Conservation (phyloP, 106 monocot genomes). For the Acorus calamus region DNA sequence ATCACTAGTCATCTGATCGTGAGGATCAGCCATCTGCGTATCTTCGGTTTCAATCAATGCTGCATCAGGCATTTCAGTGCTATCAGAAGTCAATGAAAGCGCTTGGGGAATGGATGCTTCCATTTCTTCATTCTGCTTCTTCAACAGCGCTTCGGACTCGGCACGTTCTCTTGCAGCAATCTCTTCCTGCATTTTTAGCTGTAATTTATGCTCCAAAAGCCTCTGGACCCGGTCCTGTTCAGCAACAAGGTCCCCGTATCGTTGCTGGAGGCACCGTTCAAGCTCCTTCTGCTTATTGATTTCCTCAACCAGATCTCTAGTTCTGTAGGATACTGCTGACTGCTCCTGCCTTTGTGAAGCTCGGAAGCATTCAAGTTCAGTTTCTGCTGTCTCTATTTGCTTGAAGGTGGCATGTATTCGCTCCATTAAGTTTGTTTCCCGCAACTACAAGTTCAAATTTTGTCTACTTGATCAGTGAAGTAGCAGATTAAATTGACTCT, state of each 20-base stretch:
- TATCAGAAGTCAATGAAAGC: too few relatives aligned
- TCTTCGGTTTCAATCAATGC: too few relatives aligned
- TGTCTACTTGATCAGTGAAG: slow-evolving; percentile 28
- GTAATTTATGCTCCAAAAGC: slow-evolving; percentile 38
- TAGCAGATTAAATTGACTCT: background rate
- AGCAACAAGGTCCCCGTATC: slow-evolving; percentile 50
- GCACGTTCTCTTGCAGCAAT: slow-evolving; percentile 38
- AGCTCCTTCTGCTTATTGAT: slow-evolving; percentile 67
- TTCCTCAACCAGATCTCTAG: slow-evolving; percentile 54
- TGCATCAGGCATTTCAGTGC: too few relatives aligned
- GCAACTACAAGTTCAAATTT: background rate
- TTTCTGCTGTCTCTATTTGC: slow-evolving; percentile 72
- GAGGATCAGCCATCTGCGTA: too few relatives aligned
- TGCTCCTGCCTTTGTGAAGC: slow-evolving; percentile 70
- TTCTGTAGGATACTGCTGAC: slow-evolving; percentile 56
- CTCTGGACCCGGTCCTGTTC: slow-evolving; percentile 41
- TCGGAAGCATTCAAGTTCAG: slow-evolving; percentile 80
- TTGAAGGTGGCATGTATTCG: slow-evolving; percentile 80
- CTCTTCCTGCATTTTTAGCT: slow-evolving; percentile 46
- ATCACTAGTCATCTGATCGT: too few relatives aligned
- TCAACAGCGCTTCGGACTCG: too few relatives aligned
- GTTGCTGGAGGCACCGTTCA: slow-evolving; percentile 50
- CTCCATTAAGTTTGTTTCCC: slow-evolving; percentile 66
- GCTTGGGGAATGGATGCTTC: too few relatives aligned
- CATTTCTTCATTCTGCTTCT: too few relatives aligned